These are phyloP conservation scores for Musa balbisiana DNA, from an alignment of 202 grass and related monocot genomes.

Conservation along the genomic window DNA sequence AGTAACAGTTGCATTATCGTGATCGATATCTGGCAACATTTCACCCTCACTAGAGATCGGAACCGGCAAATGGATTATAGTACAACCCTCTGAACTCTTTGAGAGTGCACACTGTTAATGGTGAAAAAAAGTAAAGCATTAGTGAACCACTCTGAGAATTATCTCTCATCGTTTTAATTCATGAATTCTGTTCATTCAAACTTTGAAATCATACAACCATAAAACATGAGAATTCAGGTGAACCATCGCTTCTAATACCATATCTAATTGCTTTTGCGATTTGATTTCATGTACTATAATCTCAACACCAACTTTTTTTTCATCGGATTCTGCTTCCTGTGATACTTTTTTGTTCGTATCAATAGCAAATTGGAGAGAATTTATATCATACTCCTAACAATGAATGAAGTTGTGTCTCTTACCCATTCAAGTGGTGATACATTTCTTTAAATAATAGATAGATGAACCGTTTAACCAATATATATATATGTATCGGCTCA, in stretches of 20 bases:
- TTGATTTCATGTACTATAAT: no score
- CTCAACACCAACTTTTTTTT: not conserved
- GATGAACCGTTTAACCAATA: no score
- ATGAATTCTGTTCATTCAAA: not conserved
- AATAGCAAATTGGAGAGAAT: not conserved
- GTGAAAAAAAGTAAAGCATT: not conserved
- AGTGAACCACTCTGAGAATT: not conserved
- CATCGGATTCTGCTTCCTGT: not conserved
- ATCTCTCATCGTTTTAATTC: not conserved
- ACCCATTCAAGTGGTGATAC: no score
- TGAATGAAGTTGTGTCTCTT: no score
- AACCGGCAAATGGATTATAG: no score
- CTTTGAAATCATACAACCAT: no score
- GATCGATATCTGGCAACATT: conserved; percentile 24
- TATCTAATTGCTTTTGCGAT: not conserved
- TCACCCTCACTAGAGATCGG: no score
- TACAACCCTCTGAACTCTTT: conserved; percentile 12
- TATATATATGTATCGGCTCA: no score
- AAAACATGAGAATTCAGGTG: not conserved
- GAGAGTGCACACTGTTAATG: conserved; percentile 24
- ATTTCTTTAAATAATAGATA: no score
- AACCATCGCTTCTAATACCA: no score
- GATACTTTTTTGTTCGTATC: not conserved
- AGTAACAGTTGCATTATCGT: conserved; percentile 37
- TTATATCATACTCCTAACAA: no score